These are phyloP conservation scores for Grigorovia jiainica DNA, from an alignment of 805 yeast species.

Conservation along the genomic window DNA sequence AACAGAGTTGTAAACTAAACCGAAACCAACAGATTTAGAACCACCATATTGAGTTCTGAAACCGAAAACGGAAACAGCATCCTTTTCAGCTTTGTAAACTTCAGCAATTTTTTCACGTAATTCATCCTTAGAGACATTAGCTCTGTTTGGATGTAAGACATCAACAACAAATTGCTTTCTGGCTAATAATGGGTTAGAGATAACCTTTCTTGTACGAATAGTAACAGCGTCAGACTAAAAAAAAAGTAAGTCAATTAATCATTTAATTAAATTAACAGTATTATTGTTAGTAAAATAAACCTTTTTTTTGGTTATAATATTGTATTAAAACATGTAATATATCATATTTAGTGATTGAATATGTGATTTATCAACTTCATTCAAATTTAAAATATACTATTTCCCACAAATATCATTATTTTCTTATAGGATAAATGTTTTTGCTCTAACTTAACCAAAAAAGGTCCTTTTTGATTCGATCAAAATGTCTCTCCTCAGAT, in stretches of 20 bases:
- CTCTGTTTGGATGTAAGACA: slow-evolving; percentile 98
- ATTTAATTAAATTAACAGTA: too few species aligned
- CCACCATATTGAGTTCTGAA: slow-evolving; percentile 99
- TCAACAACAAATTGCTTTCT: slow-evolving; percentile 99
- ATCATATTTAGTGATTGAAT: too few species aligned
- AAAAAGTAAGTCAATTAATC: not conserved
- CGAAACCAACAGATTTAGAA: slow-evolving; percentile 98
- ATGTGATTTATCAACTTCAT: too few species aligned
- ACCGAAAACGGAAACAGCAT: slow-evolving; percentile 94
- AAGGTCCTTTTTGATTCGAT: too few species aligned
- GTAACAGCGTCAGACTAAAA: slow-evolving; percentile 96
- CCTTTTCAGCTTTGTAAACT: slow-evolving; percentile 85
- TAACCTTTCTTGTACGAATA: slow-evolving; percentile 97
- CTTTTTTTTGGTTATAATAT: too few species aligned
- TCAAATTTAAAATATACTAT: too few species aligned
- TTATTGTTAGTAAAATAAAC: not conserved
- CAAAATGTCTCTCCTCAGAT: too few species aligned
- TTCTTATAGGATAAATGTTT: too few species aligned
- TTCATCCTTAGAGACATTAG: slow-evolving; percentile 99
- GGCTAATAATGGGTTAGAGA: slow-evolving; percentile 97
- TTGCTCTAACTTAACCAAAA: too few species aligned
- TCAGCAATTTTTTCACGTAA: slow-evolving; percentile 89
- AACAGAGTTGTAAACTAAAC: slow-evolving; percentile 94
- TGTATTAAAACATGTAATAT: too few species aligned
- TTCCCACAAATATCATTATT: too few species aligned